Conservation (phyloP, 176 grass and related monocot genomes). For the Tillandsia fasciculata region DNA sequence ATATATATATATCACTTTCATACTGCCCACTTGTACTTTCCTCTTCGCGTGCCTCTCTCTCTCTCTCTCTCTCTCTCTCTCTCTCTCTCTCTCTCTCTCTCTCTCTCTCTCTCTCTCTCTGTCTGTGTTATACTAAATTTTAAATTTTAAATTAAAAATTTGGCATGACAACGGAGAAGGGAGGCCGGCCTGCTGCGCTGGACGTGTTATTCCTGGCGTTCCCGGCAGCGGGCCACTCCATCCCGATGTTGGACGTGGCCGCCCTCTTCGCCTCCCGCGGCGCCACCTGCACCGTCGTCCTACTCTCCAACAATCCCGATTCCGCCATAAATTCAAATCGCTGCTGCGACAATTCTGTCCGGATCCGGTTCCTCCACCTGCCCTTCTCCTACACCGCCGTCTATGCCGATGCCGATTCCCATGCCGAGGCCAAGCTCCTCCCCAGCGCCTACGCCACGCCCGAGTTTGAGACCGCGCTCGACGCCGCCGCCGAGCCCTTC, state of each 20-base stretch:
- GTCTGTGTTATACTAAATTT: too few species aligned
- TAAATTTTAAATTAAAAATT: too few species aligned
- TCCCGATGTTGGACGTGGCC: background rate
- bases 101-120: too few species aligned
- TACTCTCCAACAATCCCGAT: background rate
- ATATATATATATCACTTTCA: too few species aligned
- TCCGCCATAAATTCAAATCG: background rate
- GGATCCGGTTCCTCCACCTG: background rate
- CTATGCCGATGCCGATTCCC: too few species aligned
- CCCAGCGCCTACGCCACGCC: background rate
- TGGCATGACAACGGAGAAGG: too few species aligned
- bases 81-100: too few species aligned
- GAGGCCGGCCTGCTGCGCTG: too few species aligned
- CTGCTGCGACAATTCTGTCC: too few species aligned
- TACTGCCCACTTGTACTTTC: too few species aligned
- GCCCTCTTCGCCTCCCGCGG: background rate
- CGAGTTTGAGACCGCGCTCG: conserved; percentile 3
- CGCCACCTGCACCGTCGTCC: background rate
- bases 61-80: too few species aligned
- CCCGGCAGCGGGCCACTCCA: background rate
- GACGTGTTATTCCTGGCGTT: background rate
- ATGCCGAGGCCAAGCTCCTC: background rate
- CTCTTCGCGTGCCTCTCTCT: too few species aligned
- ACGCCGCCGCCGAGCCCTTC: background rate
- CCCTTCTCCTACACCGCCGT: background rate